These are phyloP conservation scores for Colletotrichum abscissum DNA, from an alignment of 2,329 filamentous ascomycete species.

Conservation along the genomic window DNA sequence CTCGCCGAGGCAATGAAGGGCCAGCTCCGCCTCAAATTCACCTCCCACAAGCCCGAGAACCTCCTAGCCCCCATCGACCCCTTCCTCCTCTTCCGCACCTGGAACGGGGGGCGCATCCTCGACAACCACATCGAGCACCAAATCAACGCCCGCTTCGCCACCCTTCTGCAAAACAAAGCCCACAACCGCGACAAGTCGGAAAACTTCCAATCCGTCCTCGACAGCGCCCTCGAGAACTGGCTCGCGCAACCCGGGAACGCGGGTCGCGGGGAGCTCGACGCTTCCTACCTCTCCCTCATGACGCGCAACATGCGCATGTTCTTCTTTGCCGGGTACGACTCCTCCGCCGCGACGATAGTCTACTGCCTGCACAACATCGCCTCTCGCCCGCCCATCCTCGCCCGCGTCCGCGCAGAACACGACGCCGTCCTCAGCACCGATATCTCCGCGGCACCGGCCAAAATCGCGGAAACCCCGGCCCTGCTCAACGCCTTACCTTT, in stretches of 20 bases:
- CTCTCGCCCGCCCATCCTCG: slow-evolving; percentile 44
- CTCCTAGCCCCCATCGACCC: slow-evolving; percentile 41
- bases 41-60: slow-evolving; percentile 36
- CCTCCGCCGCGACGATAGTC: slow-evolving; percentile 47
- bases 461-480: slow-evolving; percentile 47
- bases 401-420: slow-evolving; percentile 55
- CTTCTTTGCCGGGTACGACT: slow-evolving; percentile 54
- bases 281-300: slow-evolving; percentile 43
- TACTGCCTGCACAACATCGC: slow-evolving; percentile 44
- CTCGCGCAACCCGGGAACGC: slow-evolving; percentile 40
- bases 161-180: slow-evolving; percentile 39
- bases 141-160: slow-evolving; percentile 40
- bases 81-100: slow-evolving; percentile 41
- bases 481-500: slow-evolving; percentile 64
- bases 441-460: neutral
- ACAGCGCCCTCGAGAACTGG: slow-evolving; percentile 45
- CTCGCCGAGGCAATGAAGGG: slow-evolving; percentile 44
- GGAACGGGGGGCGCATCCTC: slow-evolving; percentile 46
- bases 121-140: slow-evolving; percentile 41
- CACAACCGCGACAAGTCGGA: slow-evolving; percentile 27
- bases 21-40: slow-evolving; percentile 34
- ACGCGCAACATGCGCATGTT: slow-evolving; percentile 46
- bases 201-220: slow-evolving; percentile 42
- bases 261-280: slow-evolving; percentile 37
- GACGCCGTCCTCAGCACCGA: slow-evolving; percentile 58